Conservation (phyloP, 352 stramenopile species). For the Elongisporangium prolatum region DNA sequence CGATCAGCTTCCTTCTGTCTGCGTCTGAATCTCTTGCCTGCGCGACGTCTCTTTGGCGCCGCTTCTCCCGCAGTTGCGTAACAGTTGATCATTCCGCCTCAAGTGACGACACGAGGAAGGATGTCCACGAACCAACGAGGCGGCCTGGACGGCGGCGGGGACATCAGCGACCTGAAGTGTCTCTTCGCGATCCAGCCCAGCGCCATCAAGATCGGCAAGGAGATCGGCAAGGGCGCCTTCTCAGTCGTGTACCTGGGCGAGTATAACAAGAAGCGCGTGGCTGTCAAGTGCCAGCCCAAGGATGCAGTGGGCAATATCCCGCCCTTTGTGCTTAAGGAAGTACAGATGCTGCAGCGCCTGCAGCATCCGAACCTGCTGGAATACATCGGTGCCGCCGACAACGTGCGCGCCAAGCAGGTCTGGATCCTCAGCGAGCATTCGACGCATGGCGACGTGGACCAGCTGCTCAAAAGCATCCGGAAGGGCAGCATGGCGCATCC, state of each 20-base stretch:
- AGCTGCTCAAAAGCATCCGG: conserved; percentile 58
- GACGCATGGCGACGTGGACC: conserved; percentile 69
- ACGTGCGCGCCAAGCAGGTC: conserved; percentile 65
- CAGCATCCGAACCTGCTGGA: conserved; percentile 68
- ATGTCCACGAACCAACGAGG: conserved; percentile 26
- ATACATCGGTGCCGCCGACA: conserved; percentile 71
- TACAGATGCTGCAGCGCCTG: conserved; percentile 65
- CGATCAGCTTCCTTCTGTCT: background rate
- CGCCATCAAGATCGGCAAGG: conserved; percentile 66
- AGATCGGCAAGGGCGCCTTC: conserved; percentile 85
- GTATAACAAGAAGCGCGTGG: conserved; percentile 66
- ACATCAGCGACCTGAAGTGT: conserved; percentile 11
- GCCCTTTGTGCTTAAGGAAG: conserved; percentile 70
- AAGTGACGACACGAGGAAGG: conserved; percentile 1
- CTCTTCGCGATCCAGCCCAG: conserved; percentile 56
- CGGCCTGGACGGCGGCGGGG: conserved; percentile 24
- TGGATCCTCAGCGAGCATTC: conserved; percentile 83
- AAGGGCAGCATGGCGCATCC: conserved; percentile 35
- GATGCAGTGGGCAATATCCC: conserved; percentile 65
- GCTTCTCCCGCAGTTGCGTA: background rate
- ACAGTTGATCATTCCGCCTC: background rate
- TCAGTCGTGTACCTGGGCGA: conserved; percentile 74
- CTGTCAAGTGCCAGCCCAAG: conserved; percentile 85
- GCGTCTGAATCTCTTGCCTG: background rate
- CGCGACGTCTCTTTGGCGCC: background rate